Base-by-base conservation (phyloP, 75 land plant genomes). In the Isoetes taiwanensis region DNA sequence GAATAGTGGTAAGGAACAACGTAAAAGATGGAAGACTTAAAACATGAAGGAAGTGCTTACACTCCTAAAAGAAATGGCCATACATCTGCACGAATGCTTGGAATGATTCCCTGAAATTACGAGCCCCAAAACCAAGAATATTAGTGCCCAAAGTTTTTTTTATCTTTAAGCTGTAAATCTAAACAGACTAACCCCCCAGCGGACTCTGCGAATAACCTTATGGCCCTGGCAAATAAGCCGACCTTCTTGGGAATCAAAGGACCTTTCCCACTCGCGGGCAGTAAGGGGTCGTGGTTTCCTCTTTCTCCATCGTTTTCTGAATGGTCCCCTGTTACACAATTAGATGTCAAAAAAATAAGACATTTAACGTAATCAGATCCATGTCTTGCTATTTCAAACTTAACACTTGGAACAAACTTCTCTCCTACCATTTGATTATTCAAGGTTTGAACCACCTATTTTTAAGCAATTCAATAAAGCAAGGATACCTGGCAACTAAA, bases 261-360 rank as follows among this genome's bases (percentile, higher is more conserved):
- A 28, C 27, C 30, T 31, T 23, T 23, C 30, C 55, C 55, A 52
- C 30, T 52, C 31, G 31, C 30, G 27, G 10, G 14, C 3, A 26
- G 55, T 52, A 31, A 52, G 55, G 2, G 55, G 55, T 6, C 6
- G 52, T 19, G 39, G 61, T 16, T 52, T 10, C 35, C 63, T 50
- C 25, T 41, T 52, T 28, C 54, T 61, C 30, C 63, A 3, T 24
- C 63, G 28, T n/a, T 57, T 57, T 4, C 63, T 41, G 20, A 42
- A 46, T 39, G 46, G 43, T 23, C 26, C 68, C 52, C 0, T 46
- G 38, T 9, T 9, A 37, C 11, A 46, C 16, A 8, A n/a, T 48
- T 30, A 56, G 28, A 41, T 0, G 12, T 3, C 4, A 50, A 58
- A 9, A n/a, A 58, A 30, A 11, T 55, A 9, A 25, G 37, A 23